These are phyloP conservation scores for Sporothrix humicola DNA, from an alignment of 2,329 filamentous ascomycete genomes.

Conservation along the genomic window DNA sequence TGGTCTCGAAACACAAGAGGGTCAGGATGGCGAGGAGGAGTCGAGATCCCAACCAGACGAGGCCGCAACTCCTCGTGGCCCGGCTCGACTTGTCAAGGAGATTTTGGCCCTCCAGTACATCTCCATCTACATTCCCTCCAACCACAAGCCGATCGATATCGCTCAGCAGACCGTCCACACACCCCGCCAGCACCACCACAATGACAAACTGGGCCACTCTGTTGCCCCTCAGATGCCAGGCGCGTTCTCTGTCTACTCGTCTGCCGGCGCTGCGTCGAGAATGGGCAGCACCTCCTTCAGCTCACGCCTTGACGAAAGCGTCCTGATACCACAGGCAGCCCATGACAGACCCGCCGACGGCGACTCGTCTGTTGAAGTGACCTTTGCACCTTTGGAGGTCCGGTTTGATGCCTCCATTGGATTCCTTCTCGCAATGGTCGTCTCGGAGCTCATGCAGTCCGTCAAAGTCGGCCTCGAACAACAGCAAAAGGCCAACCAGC, in stretches of 20 bases:
- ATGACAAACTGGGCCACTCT: slow-evolving; percentile 46
- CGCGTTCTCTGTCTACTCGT: slow-evolving; percentile 61
- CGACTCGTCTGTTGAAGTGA: slow-evolving; percentile 55
- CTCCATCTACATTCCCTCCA: slow-evolving; percentile 61
- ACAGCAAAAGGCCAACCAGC: slow-evolving; percentile 39
- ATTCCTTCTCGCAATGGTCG: slow-evolving; percentile 59
- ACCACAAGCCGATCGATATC: slow-evolving; percentile 53
- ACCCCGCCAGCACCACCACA: slow-evolving; percentile 12
- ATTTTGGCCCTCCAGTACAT: slow-evolving; percentile 57
- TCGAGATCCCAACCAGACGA: slow-evolving; percentile 47
- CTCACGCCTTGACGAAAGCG: slow-evolving; percentile 36
- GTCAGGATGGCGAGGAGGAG: neutral
- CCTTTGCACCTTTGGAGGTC: slow-evolving; percentile 58
- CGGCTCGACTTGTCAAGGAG: slow-evolving; percentile 62
- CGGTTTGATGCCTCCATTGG: slow-evolving; percentile 63
- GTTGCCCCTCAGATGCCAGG: slow-evolving; percentile 62
- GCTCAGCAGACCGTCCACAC: slow-evolving; percentile 32
- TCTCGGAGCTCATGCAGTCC: slow-evolving; percentile 53
- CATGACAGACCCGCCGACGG: slow-evolving; percentile 30
- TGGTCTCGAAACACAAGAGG: neutral
- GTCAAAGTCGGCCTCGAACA: slow-evolving; percentile 32
- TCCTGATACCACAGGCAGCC: slow-evolving; percentile 11
- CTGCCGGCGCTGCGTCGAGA: slow-evolving; percentile 32
- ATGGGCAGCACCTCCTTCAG: slow-evolving; percentile 25
- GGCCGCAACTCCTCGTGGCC: slow-evolving; percentile 57